Evolutionary conservation across 768 basidiomycete genomes (phyloP), one percentile per base, ranked within the genome.

Genomic region (Heimioporus sp.): DNA sequence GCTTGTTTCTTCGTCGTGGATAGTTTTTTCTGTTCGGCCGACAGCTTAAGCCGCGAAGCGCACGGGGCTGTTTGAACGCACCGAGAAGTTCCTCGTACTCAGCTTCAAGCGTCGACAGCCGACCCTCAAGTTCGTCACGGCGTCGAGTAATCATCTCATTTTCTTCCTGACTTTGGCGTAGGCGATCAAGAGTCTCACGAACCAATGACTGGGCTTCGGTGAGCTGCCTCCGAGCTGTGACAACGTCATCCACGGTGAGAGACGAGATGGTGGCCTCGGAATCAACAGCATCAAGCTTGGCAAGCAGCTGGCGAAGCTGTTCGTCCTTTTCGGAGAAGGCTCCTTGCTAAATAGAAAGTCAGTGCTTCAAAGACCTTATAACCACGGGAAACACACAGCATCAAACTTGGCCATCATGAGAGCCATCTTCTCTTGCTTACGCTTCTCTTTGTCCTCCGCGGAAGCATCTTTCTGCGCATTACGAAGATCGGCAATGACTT

Each of bases 381-480:
- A 15, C 51, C 48, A 46, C 41, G 48, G 2, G 17, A 48, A 51
- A 74, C 88, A 64, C 58, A 96, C 96, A 55, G 89, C 81, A 72
- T 98, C 95, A 60, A 99, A 96, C 70, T 96, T 95, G 52, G 96
- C 92, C 96, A 99, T 98, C 92, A 99, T 97, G 59, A 94, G 77
- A 10, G 92, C 94, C 90, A 99, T 92, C 80, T 98, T 98, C 76
- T 98, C 96, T 65, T 96, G 93, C 72, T 98, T 98, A 70, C 90
- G 85, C 78, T 92, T 97, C 78, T 99, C 97, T 75, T 95, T 98
- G 68, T 98, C 97, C 69, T 98, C 97, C 31, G 86, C 86, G 36
- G 87, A 86, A 15, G 87, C 82, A 54, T 91, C 90, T 71, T 87
- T 90, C 71, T 94, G 90, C 12, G 85, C 79, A 34, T 77, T 74